Evolutionary conservation across 2,329 filamentous ascomycete genomes (phyloP).

Genomic region (Diaporthe nobilis): DNA sequence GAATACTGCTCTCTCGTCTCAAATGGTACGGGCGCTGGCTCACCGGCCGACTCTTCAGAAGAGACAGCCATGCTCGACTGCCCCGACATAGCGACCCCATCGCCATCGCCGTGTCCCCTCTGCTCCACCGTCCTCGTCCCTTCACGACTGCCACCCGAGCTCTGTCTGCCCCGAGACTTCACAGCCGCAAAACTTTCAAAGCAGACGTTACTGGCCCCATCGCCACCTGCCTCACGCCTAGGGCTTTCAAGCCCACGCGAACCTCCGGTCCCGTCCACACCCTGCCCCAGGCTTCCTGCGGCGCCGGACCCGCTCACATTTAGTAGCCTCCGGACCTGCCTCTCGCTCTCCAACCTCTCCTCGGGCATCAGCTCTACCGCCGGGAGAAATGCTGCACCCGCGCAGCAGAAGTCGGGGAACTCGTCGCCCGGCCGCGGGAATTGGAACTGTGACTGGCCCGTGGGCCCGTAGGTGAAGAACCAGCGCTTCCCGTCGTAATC

Average conservation of each 20-base stretch:
- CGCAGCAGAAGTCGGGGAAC: constrained; percentile 65
- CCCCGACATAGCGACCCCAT: not conserved
- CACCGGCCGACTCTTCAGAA: not conserved
- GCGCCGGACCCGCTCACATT: not conserved
- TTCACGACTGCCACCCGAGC: too few relatives aligned
- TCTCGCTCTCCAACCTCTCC: constrained; percentile 66
- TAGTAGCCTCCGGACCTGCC: constrained; percentile 59
- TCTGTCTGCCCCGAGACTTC: constrained; percentile 61
- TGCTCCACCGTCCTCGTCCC: too few relatives aligned
- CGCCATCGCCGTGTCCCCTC: not conserved
- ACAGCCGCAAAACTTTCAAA: constrained; percentile 68
- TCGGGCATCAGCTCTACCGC: constrained; percentile 63
- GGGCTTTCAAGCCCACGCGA: not conserved
- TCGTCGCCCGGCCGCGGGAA: constrained; percentile 72
- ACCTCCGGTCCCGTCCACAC: not conserved
- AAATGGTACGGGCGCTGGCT: not conserved
- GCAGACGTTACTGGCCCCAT: constrained; percentile 43
- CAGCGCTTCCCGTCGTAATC: constrained; percentile 71
- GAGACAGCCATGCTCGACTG: not conserved
- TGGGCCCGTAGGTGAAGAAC: constrained; percentile 70
- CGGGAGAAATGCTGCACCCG: constrained; percentile 46
- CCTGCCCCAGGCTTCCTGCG: not conserved
- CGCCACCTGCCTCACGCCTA: too few relatives aligned
- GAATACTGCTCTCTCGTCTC: not conserved
- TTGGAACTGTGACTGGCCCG: constrained; percentile 67